Evolutionary conservation across 2,329 filamentous ascomycete genomes (phyloP).

Genomic region (Talaromyces funiculosus): DNA sequence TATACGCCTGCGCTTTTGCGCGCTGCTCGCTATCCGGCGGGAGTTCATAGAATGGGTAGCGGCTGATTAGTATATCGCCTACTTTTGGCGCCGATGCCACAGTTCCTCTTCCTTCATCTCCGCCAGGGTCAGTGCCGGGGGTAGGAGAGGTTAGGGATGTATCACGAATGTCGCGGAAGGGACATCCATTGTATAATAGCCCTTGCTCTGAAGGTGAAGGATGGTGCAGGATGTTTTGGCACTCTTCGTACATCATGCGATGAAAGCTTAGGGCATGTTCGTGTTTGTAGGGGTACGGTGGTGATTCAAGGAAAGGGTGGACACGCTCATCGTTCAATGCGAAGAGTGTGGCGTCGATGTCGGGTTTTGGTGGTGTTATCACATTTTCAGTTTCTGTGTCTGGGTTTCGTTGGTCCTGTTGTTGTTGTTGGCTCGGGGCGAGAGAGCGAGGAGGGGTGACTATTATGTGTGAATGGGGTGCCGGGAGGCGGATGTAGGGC

Average conservation of each 20-base stretch:
- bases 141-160: neutral
- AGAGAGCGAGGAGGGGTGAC: constrained; percentile 21
- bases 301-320: constrained; percentile 19
- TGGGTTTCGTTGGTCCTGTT: neutral
- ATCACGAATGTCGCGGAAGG: constrained; percentile 21
- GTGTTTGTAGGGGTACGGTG: constrained; percentile 23
- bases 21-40: constrained; percentile 15
- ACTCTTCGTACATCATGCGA: constrained; percentile 4
- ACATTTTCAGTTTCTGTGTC: neutral
- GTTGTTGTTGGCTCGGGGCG: neutral
- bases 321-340: constrained; percentile 24
- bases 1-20: constrained; percentile 15
- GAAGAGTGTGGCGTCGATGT: constrained; percentile 14
- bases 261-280: constrained; percentile 18
- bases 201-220: neutral
- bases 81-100: constrained; percentile 15
- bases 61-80: constrained; percentile 20
- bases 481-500: constrained; percentile 23
- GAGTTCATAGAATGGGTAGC: constrained; percentile 24
- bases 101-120: neutral
- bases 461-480: constrained; percentile 22
- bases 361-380: neutral
- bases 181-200: constrained; percentile 18
- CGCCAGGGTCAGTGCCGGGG: neutral
- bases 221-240: neutral